Percentiles rank a stretch among this genome's conserved stretches.
Evolutionary conservation across 192 early-diverging fungal genomes (phyloP).

Genomic region (Linnemannia schmuckeri): DNA sequence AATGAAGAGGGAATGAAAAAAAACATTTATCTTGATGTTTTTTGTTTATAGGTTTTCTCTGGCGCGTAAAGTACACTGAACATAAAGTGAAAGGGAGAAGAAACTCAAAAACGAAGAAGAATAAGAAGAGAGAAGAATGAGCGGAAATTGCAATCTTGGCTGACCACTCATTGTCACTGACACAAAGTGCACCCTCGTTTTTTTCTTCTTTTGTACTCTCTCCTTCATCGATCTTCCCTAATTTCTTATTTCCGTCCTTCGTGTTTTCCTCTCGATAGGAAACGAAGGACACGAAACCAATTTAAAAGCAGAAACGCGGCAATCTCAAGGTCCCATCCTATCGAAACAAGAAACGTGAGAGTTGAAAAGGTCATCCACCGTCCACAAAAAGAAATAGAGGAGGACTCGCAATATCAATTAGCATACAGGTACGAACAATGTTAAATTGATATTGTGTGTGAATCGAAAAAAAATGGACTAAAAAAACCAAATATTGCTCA

Average conservation of each 20-base stretch:
- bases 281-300: not conserved
- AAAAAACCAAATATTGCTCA: conserved; percentile 6
- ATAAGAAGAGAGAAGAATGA: not conserved
- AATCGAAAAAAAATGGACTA: not conserved
- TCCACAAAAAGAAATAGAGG: not conserved
- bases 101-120: not conserved
- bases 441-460: not conserved
- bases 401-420: not conserved
- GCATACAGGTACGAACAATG: not conserved
- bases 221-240: not conserved
- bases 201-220: not conserved
- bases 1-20: too few species aligned
- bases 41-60: not conserved
- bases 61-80: not conserved
- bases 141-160: not conserved
- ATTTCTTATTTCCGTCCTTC: not conserved
- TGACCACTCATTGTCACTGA: not conserved
- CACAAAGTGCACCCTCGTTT: not conserved
- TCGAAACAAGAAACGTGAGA: not conserved
- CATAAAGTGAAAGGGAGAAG: not conserved
- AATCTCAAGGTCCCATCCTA: not conserved
- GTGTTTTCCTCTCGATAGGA: not conserved
- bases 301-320: conserved; percentile 1
- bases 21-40: too few species aligned
- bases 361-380: not conserved